Conservation (phyloP, 306 rosid species). For the Castanopsis chinensis region DNA sequence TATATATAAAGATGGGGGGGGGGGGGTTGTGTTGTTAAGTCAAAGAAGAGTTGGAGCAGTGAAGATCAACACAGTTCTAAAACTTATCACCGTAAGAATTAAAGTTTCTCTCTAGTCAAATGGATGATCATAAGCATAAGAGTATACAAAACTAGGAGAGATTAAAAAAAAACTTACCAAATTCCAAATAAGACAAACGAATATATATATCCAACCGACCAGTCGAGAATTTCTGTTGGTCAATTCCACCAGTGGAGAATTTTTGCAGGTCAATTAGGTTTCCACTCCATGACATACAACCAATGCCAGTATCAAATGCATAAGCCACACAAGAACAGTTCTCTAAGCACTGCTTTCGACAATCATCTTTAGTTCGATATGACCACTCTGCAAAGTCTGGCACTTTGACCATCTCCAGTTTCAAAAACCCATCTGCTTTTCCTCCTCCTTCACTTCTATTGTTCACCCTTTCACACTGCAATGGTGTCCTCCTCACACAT, state of each 20-base stretch:
- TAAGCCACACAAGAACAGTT: constrained; percentile 33
- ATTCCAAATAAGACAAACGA: constrained; percentile 25
- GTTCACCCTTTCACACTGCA: constrained; percentile 30
- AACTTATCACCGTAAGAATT: too few relatives aligned
- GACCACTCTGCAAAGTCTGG: constrained; percentile 29
- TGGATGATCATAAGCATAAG: too few relatives aligned
- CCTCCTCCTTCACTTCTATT: not conserved
- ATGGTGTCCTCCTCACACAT: not conserved
- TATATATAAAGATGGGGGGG: too few relatives aligned
- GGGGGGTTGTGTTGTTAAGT: too few relatives aligned
- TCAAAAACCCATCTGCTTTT: constrained; percentile 32
- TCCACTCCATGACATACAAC: constrained; percentile 31
- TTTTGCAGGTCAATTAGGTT: constrained; percentile 26
- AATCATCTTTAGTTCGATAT: not conserved
- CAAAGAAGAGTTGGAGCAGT: too few relatives aligned
- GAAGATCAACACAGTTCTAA: too few relatives aligned
- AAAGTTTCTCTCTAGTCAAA: too few relatives aligned
- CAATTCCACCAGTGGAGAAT: constrained; percentile 8
- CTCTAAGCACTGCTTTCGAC: constrained; percentile 28
- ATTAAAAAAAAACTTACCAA: constrained; percentile 4
- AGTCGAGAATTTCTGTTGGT: too few relatives aligned
- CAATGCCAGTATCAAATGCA: constrained; percentile 8
- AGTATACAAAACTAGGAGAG: too few relatives aligned
- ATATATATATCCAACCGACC: constrained; percentile 12
- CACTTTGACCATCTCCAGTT: constrained; percentile 32